A percentile compares a stretch with the other conserved stretches of the same genome.
These are phyloP conservation scores for Peronosclerospora sorghi DNA, from an alignment of 352 stramenopile genomes.

Conservation along the genomic window DNA sequence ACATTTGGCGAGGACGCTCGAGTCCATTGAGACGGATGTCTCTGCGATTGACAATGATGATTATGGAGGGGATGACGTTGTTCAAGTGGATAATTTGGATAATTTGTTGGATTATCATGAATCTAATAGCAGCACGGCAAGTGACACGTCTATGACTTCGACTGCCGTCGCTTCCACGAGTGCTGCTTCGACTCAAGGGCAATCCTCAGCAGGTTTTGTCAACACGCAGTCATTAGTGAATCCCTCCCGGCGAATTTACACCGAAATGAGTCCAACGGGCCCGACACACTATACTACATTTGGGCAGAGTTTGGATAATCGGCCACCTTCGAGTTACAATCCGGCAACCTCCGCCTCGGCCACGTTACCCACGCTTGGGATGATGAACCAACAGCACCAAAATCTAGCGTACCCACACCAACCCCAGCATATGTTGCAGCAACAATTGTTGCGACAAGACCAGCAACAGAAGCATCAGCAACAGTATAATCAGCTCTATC, in stretches of 20 bases:
- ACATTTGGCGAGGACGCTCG: conserved; percentile 60
- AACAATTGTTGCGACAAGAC: conserved; percentile 48
- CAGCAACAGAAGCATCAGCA: conserved; percentile 43
- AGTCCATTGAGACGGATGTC: conserved; percentile 78
- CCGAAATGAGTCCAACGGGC: conserved; percentile 19
- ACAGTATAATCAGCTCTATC: conserved; percentile 50
- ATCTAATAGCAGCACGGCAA: conserved; percentile 14
- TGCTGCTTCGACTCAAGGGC: neutral
- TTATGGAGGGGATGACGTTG: conserved; percentile 69
- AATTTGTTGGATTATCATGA: conserved; percentile 74
- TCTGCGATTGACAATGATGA: conserved; percentile 73
- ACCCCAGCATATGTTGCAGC: conserved; percentile 35
- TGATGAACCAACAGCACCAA: conserved; percentile 25
- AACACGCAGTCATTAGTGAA: conserved; percentile 59
- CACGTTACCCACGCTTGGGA: conserved; percentile 15
- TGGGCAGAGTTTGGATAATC: conserved; percentile 17
- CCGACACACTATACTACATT: conserved; percentile 20
- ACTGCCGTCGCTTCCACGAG: neutral
- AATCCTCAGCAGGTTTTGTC: conserved; percentile 37
- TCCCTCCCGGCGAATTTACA: conserved; percentile 40
- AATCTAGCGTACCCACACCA: conserved; percentile 34
- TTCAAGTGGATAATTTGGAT: conserved; percentile 78
- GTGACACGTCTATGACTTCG: neutral
- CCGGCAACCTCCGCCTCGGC: conserved; percentile 4
- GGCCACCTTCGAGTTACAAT: conserved; percentile 22